Evolutionary conservation across 208 protist species (phyloP), one percentile per base, ranked within the genome.

Genomic region (Naegleria fowleri): DNA sequence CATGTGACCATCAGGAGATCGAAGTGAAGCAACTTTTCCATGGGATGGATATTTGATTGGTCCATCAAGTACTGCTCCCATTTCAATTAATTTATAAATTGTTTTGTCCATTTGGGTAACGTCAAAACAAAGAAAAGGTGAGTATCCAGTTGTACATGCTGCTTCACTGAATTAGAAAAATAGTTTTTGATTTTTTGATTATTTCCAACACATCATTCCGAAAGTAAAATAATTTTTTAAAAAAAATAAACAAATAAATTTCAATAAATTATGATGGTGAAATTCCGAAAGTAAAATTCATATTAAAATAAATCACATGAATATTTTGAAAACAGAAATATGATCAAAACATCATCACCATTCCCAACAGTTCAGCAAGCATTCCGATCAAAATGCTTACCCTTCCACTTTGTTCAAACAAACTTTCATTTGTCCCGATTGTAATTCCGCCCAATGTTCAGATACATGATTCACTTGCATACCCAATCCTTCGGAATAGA

Each of bases 1-100:
- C 88, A 90, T 90, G 11, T 90, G 88, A 7, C 88, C 88, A 51
- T 90, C 88, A 38, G 88, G 88, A 43, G 88, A 55, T 29, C 88
- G 40, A 15, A 90, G 11, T 83, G 88, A 15, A 43, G 88, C 88
- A 51, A 90, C 33, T 51, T 90, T 90, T 33, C 88, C 88, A 48
- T 83, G 67, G 5, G 88, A 5, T 38, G 67, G 88, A 83, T 90
- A 84, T 67, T 83, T 79, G 11, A 90, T 90, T 51, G 88, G 88
- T 36, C 88, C 88, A 51, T 90, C 88, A 16, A 84, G 15, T 36
- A 36, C 5, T 0, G 39, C 88, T 33, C 88, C 88, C 39, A 90
- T 29, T 36, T 79, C 88, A 33, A 79, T n/a, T 25, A 55, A 33
- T 36, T 83, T 79, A 48, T 90, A 48, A 48, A 90, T 79, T 2